Evolutionary conservation across 169 alveolate species (phyloP).

Genomic region (Babesia ovis): DNA sequence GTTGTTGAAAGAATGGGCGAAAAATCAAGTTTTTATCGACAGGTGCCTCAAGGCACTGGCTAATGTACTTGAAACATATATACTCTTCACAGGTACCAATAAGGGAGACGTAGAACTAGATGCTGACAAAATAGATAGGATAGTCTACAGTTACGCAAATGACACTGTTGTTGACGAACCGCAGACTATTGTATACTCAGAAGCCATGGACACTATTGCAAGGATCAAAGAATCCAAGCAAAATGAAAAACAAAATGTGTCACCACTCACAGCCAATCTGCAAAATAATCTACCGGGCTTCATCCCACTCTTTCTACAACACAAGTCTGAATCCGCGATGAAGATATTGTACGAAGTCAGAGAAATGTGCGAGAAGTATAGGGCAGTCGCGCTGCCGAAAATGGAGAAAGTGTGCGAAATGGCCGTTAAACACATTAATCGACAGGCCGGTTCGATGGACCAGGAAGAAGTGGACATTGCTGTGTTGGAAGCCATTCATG

Average conservation of each 20-base stretch:
- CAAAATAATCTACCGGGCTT: constrained; percentile 46
- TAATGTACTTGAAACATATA: constrained; percentile 46
- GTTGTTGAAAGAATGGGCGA: constrained; percentile 32
- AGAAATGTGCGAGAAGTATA: constrained; percentile 7
- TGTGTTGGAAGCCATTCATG: neutral
- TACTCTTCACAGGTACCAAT: constrained; percentile 39
- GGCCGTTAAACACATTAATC: constrained; percentile 26
- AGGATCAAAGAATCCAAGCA: neutral
- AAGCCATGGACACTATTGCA: constrained; percentile 14
- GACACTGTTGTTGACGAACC: neutral
- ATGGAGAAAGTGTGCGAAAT: constrained; percentile 33
- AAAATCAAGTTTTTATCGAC: constrained; percentile 4
- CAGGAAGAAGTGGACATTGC: neutral
- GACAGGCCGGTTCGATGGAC: constrained; percentile 1
- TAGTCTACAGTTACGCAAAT: neutral
- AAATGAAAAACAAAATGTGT: neutral
- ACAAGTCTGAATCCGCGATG: constrained; percentile 39
- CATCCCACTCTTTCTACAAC: constrained; percentile 39
- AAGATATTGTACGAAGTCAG: constrained; percentile 42
- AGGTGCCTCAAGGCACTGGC: constrained; percentile 42
- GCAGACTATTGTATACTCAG: neutral
- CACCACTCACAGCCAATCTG: constrained; percentile 31
- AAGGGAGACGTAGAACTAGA: neutral
- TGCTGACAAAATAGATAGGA: neutral
- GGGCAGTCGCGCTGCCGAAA: constrained; percentile 15